Evolutionary conservation across 495 filamentous ascomycete species (phyloP).

Genomic region (Penicillium paxilli): DNA sequence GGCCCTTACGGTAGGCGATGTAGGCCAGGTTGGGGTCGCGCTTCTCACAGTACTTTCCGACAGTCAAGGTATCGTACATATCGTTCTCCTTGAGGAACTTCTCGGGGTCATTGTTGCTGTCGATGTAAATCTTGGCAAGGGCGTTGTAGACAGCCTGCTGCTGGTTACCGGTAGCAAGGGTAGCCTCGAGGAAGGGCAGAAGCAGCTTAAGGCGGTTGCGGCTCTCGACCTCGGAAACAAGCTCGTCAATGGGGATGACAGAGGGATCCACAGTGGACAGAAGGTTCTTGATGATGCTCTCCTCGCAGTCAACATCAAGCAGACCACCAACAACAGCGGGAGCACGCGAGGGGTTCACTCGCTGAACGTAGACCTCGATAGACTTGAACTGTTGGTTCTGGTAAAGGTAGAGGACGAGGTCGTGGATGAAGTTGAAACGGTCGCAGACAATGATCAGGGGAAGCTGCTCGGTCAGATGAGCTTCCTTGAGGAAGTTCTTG

Average conservation of each 20-base stretch:
- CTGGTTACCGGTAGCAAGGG: slow-evolving; percentile 86
- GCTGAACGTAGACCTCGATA: slow-evolving; percentile 99
- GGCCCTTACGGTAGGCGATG: slow-evolving; percentile 94
- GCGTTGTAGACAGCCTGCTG: slow-evolving; percentile 99
- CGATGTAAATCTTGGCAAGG: slow-evolving; percentile 99
- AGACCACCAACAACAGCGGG: slow-evolving; percentile 93
- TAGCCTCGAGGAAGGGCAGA: slow-evolving; percentile 94
- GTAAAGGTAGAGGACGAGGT: slow-evolving; percentile 95
- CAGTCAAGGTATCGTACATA: slow-evolving; percentile 86
- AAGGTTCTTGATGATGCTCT: slow-evolving; percentile 90
- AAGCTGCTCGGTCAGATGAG: slow-evolving; percentile 85
- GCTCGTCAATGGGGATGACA: slow-evolving; percentile 91
- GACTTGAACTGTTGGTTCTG: slow-evolving; percentile 99
- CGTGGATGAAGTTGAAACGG: slow-evolving; percentile 97
- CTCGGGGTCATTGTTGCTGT: slow-evolving; percentile 98
- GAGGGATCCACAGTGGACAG: slow-evolving; percentile 82
- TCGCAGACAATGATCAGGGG: slow-evolving; percentile 99
- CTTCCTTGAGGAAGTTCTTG: slow-evolving; percentile 99
- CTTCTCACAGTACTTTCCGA: slow-evolving; percentile 99
- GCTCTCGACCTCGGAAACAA: slow-evolving; percentile 91
- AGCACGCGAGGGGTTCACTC: slow-evolving; percentile 91
- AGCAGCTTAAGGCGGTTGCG: slow-evolving; percentile 95
- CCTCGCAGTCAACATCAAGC: slow-evolving; percentile 97
- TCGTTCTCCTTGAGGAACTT: slow-evolving; percentile 98
- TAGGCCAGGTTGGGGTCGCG: slow-evolving; percentile 95